Conservation (phyloP, 1,284 basidiomycete species). For the Trametes polyzona region DNA sequence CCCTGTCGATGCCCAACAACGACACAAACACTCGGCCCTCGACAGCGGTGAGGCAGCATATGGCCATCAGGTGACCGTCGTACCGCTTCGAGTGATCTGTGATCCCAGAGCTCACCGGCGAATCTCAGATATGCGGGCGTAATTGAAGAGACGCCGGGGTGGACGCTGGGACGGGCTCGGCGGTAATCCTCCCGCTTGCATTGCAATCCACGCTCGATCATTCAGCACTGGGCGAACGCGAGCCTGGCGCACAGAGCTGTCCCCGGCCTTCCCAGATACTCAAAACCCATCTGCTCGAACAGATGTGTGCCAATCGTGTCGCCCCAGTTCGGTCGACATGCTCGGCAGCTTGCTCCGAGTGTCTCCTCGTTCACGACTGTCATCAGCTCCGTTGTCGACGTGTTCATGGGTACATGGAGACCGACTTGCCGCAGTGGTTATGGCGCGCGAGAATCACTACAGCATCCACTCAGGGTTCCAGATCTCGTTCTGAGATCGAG, state of each 20-base stretch:
- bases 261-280: not conserved
- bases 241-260: not conserved
- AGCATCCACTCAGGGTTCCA: slow-evolving; percentile 20
- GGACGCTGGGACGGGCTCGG: not conserved
- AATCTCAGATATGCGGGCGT: slow-evolving; percentile 18
- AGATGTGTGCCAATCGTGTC: slow-evolving; percentile 5
- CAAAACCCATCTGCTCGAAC: not conserved
- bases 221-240: not conserved
- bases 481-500: slow-evolving; percentile 21
- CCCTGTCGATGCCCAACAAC: slow-evolving; percentile 10
- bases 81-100: slow-evolving; percentile 18
- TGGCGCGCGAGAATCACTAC: slow-evolving; percentile 11
- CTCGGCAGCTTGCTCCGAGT: slow-evolving; percentile 15
- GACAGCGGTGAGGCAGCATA: slow-evolving; percentile 9
- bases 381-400: slow-evolving; percentile 27
- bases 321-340: slow-evolving; percentile 8
- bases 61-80: slow-evolving; percentile 24
- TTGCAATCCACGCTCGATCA: not conserved
- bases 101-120: slow-evolving; percentile 10
- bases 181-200: not conserved
- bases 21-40: slow-evolving; percentile 5
- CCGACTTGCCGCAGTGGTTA: slow-evolving; percentile 22
- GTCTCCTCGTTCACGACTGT: slow-evolving; percentile 29
- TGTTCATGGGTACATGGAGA: slow-evolving; percentile 24
- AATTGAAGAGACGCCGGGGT: slow-evolving; percentile 1